These are phyloP conservation scores for Bodo saltans DNA, from an alignment of 78 protist genomes.

Conservation along the genomic window DNA sequence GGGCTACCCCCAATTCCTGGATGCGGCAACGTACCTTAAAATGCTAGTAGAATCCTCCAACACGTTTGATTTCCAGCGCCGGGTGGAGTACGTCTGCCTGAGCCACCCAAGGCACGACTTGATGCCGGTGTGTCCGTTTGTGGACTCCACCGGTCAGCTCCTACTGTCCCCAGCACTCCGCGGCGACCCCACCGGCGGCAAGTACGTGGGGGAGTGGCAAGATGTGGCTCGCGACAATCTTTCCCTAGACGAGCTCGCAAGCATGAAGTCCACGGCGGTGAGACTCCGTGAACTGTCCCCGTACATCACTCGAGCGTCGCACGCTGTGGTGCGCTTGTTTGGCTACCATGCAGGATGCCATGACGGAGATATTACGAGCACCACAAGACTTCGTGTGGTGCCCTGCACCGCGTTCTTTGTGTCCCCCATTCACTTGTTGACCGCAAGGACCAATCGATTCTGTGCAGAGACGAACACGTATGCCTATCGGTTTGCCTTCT, in stretches of 20 bases:
- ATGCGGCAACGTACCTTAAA: background rate
- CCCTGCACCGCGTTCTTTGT: slow-evolving; percentile 29
- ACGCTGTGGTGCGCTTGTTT: slow-evolving; percentile 12
- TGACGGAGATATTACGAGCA: background rate
- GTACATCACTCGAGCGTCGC: background rate
- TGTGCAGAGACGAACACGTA: background rate
- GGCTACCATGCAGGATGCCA: slow-evolving; percentile 9
- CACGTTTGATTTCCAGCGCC: background rate
- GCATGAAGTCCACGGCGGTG: background rate
- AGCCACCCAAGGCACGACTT: background rate
- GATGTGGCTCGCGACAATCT: background rate
- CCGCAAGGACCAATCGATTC: background rate
- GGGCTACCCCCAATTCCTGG: slow-evolving; percentile 13
- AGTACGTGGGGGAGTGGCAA: background rate
- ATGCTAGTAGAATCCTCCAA: background rate
- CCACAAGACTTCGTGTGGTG: background rate
- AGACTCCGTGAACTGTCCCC: background rate
- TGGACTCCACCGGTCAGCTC: background rate
- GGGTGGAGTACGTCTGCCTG: background rate
- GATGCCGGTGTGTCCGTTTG: background rate
- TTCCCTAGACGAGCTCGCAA: background rate
- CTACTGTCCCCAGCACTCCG: slow-evolving; percentile 7
- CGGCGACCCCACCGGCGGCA: background rate
- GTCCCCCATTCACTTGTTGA: background rate
- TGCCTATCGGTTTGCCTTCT: background rate